A percentile compares a stretch with the other conserved stretches of the same genome.
phyloP scores from a whole-genome alignment of 495 filamentous ascomycete species.

The Annulohypoxylon bovei region DNA sequence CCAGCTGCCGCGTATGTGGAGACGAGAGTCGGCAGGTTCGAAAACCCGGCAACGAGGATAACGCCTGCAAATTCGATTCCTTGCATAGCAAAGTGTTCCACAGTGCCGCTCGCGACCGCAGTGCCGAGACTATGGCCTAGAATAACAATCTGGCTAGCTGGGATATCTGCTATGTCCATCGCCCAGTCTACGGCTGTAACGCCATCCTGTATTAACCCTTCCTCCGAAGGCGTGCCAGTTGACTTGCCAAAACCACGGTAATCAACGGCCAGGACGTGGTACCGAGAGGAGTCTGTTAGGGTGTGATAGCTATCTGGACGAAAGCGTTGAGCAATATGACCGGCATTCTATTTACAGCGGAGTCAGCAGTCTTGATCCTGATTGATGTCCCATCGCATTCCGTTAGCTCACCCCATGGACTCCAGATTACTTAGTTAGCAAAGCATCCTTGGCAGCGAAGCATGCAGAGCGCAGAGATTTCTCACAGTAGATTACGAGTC shows the following conservation, averaged over 20 bases:
- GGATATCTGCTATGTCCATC: slow-evolving; percentile 68
- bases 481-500: slow-evolving; percentile 67
- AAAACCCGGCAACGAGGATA: slow-evolving; percentile 82
- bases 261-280: slow-evolving; percentile 74
- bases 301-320: slow-evolving; percentile 71
- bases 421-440: slow-evolving; percentile 23
- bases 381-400: too few species aligned
- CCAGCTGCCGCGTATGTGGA: slow-evolving; percentile 72
- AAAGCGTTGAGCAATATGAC: slow-evolving; percentile 70
- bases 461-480: background rate
- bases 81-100: slow-evolving; percentile 67
- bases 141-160: slow-evolving; percentile 77
- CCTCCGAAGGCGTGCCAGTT: slow-evolving; percentile 81
- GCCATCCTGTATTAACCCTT: slow-evolving; percentile 84
- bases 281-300: slow-evolving; percentile 64
- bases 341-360: slow-evolving; percentile 58
- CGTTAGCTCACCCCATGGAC: slow-evolving; percentile 56
- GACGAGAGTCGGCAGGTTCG: slow-evolving; percentile 74
- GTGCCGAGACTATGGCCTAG: slow-evolving; percentile 93
- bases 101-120: slow-evolving; percentile 77
- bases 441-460: slow-evolving; percentile 11
- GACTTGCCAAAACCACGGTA: slow-evolving; percentile 91
- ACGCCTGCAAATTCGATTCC: slow-evolving; percentile 71
- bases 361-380: slow-evolving; percentile 6
- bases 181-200: slow-evolving; percentile 77